Conservation (phyloP, 345 rosid species). For the Eucalyptus victrix region DNA sequence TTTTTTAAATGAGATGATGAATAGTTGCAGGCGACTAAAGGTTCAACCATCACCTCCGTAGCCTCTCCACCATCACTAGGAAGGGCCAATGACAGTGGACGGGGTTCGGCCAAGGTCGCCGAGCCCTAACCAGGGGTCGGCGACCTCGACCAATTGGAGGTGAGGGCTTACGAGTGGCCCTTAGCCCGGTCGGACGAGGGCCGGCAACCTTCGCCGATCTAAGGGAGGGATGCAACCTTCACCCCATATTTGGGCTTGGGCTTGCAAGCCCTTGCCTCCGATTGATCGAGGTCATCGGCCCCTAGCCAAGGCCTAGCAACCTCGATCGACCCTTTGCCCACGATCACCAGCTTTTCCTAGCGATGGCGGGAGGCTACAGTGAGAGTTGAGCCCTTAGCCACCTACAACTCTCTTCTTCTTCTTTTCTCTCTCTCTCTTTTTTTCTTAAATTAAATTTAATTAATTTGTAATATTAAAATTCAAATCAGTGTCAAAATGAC, state of each 20-base stretch:
- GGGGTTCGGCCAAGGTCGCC: accelerated
- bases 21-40: accelerated
- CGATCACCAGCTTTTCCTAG: too few relatives aligned
- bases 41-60: accelerated
- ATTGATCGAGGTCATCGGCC: accelerated
- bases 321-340: accelerated
- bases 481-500: accelerated
- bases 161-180: accelerated
- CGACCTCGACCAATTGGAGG: accelerated
- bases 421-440: too few relatives aligned
- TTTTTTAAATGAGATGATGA: too few relatives aligned
- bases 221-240: too few relatives aligned
- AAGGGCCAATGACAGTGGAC: accelerated
- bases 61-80: accelerated
- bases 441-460: too few relatives aligned
- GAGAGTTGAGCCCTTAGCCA: too few relatives aligned
- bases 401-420: too few relatives aligned
- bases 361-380: accelerated
- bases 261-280: accelerated
- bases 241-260: too few relatives aligned
- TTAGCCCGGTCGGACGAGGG: accelerated
- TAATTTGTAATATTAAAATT: too few relatives aligned
- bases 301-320: accelerated
- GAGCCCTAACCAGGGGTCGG: accelerated
- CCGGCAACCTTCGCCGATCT: accelerated